Conservation (phyloP, 495 filamentous ascomycete species). For the Penicillium dipodomyicola region DNA sequence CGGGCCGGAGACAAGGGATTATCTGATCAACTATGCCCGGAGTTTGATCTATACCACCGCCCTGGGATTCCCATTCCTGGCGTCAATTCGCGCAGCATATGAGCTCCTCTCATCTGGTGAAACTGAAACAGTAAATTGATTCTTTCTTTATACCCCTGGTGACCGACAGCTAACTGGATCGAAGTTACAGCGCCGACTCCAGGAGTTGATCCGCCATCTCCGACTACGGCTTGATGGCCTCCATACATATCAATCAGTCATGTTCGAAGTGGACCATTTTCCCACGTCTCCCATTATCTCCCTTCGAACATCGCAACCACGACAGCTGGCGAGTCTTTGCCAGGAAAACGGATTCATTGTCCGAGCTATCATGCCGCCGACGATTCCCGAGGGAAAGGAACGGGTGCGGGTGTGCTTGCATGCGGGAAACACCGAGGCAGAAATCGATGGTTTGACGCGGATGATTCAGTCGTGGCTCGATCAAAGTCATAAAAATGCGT, state of each 20-base stretch:
- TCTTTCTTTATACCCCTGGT: background rate
- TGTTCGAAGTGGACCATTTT: constrained; percentile 41
- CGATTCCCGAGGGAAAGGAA: constrained; percentile 46
- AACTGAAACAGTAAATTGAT: constrained; percentile 36
- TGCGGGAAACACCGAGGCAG: constrained; percentile 45
- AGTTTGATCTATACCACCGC: constrained; percentile 51
- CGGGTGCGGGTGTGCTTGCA: constrained; percentile 53
- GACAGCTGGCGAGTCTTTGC: constrained; percentile 33
- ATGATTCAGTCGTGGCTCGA: constrained; percentile 43
- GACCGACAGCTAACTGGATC: background rate
- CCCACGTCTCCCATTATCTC: constrained; percentile 46
- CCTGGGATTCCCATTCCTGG: constrained; percentile 48
- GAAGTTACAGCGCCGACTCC: constrained; percentile 41
- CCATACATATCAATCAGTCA: constrained; percentile 24
- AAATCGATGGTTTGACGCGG: constrained; percentile 45
- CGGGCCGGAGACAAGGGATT: constrained; percentile 38
- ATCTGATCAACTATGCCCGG: constrained; percentile 49
- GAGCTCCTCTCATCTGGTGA: constrained; percentile 41
- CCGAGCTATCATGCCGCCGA: constrained; percentile 50
- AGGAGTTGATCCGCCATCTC: constrained; percentile 39
- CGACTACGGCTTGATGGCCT: constrained; percentile 32
- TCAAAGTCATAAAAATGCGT: constrained; percentile 15
- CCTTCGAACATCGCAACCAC: constrained; percentile 40
- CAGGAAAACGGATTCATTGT: constrained; percentile 37
- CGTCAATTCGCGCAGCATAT: constrained; percentile 47